Evolutionary conservation across 83 land plant species (phyloP), one percentile per base, ranked within the genome.

Genomic region (Picea abies): DNA sequence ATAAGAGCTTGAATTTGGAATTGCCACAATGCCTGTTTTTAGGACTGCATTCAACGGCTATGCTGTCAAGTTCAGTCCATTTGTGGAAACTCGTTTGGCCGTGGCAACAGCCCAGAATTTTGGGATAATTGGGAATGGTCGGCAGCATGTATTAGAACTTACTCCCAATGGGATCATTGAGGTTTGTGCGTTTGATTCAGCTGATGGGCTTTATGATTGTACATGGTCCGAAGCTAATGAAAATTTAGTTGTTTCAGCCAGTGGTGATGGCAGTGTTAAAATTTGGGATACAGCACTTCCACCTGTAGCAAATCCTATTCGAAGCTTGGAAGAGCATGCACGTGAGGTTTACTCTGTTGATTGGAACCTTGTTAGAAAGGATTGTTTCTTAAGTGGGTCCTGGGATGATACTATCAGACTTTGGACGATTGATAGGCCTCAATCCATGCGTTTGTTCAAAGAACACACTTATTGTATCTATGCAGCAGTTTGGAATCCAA

Each of bases 71-170:
- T 97, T 97, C 88, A 94, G 97, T 80, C 99, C 99, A 41, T 97
- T 94, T 87, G 83, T 87, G 91, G 99, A 97, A 85, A 64, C 83
- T 82, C 92, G 96, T 25, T 72, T 97, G 73, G 97, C 96, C 65
- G 98, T 94, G 81, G 94, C 97, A 85, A 96, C 99, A 70, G 83
- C 96, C 79, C 97, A 97, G 87, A 97, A 97, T 78, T 97, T 92
- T 83, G 99, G 98, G 68, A 96, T 97, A 83, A 90, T 97, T 82
- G 99, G 99, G 63, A 97, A 92, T 87, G 99, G 98, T 87, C 90
- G 97, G 83, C 82, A 92, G 90, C 93, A 95, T 87, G 91, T 95
- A 84, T 88, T 97, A 73, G 97, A 90, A 80, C 87, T 94, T 85
- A 35, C 72, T 17, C 82, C 93, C 61, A 80, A 80, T 80, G 88